Base-by-base conservation (phyloP, 106 monocot genomes). In the Dioscorea zingiberensis region DNA sequence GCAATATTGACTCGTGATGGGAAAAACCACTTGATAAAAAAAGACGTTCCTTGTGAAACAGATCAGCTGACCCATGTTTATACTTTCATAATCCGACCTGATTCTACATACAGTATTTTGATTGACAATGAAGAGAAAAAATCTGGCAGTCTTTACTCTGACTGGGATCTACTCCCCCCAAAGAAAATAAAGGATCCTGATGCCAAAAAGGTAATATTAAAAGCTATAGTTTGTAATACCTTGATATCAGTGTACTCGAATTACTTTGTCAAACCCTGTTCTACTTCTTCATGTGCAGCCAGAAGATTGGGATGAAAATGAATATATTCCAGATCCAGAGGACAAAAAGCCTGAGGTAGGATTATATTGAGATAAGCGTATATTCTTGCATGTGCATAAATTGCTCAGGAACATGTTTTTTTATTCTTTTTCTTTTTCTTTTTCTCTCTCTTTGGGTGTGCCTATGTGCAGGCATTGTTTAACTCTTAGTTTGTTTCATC, bases 131-230 rank as follows among this genome's bases (percentile, higher is more conserved):
- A 69, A 53, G 82, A 87, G 73, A 87, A 76, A 59, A 69, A 82
- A 74, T 53, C 76, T 30, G 86, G 86, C 15, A 87, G 82, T 67
- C 62, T 87, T 49, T 79, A 82, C 45, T 65, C 69, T 32, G 76
- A 87, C 47, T 87, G 86, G 86, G 83, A 83, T 38, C 63, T 87
- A 24, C 87, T 87, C 15, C 87, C 83, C 27, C 87, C 87, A 12
- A 87, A 87, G 76, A 30, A 76, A 60, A 87, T 87, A 18, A 87
- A 83, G 55, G 87, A 87, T 26, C 83, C 80, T 28, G 77, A 87
- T 67, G 79, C 87, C 47, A 87, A 87, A 57, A 87, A 87, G 73
- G 87, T 78, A 19, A 55, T 32, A 29, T 27, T 54, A 28, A 24
- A 18, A 28, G 10, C 30, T 30, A 25, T 5, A 13, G 9, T 66